Base-by-base conservation (phyloP, 768 basidiomycete genomes). In the Tephrocybe rancida region DNA sequence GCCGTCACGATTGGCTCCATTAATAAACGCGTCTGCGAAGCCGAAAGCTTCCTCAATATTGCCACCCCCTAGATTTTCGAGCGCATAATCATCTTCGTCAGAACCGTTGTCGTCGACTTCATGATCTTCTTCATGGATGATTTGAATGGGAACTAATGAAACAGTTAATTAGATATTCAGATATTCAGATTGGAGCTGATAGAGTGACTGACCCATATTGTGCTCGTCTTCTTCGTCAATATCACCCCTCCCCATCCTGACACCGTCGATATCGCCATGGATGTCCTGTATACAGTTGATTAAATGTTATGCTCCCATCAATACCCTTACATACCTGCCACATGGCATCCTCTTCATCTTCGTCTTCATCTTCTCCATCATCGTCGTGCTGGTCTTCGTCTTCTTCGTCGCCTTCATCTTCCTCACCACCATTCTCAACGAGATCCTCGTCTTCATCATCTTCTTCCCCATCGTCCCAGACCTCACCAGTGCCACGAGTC, bases 361-460 rank as follows among this genome's bases (percentile, higher is more conserved):
- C 78, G 11, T 78, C 81, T 14, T 77, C 82, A 25, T 80, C 84
- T 30, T 79, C 76, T 22, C 69, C 71, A 35, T 67, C 69, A 13
- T 67, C 72, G 32, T 72, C 73, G 14, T 70, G 69, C 29, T 71
- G 35, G n/a, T 67, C 69, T 16, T 66, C 70, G 29, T 72, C 71
- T 13, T 69, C 70, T 26, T 70, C 72, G 3, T 71, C 78, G 14
- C 78, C 79, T 7, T 76, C 78, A 1, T 79, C 79, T 25, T 84
- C 82, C 1, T 74, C 77, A 22, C 77, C 76, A 18, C 77, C 73
- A 52, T 74, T 74, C 54, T 80, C 78, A 24, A 79, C 78, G 18
- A 84, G 56, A 45, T 85, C 88, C 37, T 86, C 86, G 29, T 85
- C 88, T 38, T 86, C 86, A 30, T 86, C 84, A 41, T 87, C 86